Percentiles rank a stretch among this genome's conserved stretches.
phyloP scores from a whole-genome alignment of 345 rosid species.

The Clausena lansium region DNA sequence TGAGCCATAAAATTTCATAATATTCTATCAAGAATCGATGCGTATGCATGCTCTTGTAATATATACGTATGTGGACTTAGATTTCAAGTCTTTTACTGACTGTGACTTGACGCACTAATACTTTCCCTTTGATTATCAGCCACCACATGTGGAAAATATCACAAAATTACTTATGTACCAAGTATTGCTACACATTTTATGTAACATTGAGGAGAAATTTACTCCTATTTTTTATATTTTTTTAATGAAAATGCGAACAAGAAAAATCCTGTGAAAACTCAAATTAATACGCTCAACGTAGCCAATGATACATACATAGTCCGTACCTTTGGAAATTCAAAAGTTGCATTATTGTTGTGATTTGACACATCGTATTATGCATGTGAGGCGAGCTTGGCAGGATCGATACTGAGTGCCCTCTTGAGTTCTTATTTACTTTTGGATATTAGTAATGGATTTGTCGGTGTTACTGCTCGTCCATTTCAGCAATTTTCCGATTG shows the following conservation, averaged over 20 bases:
- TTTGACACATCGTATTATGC: neutral
- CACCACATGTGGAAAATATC: no score
- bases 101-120: no score
- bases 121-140: no score
- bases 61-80: no score
- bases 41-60: neutral
- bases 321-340: neutral
- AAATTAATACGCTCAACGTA: no score
- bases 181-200: no score
- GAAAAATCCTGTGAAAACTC: neutral
- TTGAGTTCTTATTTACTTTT: neutral
- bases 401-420: neutral
- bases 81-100: no score
- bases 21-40: neutral
- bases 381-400: neutral
- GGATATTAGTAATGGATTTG: neutral
- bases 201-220: no score
- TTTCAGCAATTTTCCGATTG: neutral
- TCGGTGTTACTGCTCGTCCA: neutral
- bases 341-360: neutral
- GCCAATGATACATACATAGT: neutral
- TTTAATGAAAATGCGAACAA: neutral
- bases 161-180: no score
- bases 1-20: neutral
- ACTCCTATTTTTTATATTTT: no score